Percentiles rank a stretch among this genome's conserved stretches.
Conservation (phyloP, 2,329 filamentous ascomycete species). For the Pyrenochaeta sp. region DNA sequence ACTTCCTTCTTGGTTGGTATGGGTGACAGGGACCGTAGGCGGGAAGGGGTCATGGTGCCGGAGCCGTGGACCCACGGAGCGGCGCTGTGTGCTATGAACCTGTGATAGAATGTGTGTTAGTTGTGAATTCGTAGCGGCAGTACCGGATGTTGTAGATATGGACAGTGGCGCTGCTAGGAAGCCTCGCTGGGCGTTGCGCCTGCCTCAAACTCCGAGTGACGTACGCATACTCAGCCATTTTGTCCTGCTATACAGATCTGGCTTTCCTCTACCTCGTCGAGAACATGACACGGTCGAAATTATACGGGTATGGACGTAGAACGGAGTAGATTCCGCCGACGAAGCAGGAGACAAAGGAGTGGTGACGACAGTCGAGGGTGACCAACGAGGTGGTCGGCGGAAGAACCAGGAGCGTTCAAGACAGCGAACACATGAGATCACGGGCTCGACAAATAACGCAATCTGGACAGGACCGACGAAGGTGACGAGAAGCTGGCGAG, state of each 20-base stretch:
- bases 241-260: constrained; percentile 6
- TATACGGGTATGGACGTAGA: constrained; percentile 3
- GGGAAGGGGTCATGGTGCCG: constrained; percentile 47
- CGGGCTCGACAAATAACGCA: constrained; percentile 4
- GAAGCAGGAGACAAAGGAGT: constrained; percentile 43
- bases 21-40: constrained; percentile 47
- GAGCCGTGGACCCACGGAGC: constrained; percentile 45
- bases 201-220: constrained; percentile 14
- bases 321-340: constrained; percentile 9
- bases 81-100: constrained; percentile 44
- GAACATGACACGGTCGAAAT: constrained; percentile 18
- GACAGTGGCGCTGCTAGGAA: not conserved
- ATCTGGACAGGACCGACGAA: not conserved
- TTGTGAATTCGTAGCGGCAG: constrained; percentile 1
- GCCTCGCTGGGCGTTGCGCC: constrained; percentile 11
- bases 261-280: constrained; percentile 6
- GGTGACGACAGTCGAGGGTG: constrained; percentile 41
- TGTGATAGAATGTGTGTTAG: constrained; percentile 25
- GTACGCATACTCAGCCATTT: constrained; percentile 39
- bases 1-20: constrained; percentile 47
- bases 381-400: constrained; percentile 8
- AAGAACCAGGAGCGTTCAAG: constrained; percentile 3
- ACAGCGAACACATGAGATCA: constrained; percentile 12
- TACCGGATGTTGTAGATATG: not conserved
- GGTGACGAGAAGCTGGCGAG: not conserved